Base-by-base conservation (phyloP, 352 stramenopile genomes). In the Peronospora farinosa region DNA sequence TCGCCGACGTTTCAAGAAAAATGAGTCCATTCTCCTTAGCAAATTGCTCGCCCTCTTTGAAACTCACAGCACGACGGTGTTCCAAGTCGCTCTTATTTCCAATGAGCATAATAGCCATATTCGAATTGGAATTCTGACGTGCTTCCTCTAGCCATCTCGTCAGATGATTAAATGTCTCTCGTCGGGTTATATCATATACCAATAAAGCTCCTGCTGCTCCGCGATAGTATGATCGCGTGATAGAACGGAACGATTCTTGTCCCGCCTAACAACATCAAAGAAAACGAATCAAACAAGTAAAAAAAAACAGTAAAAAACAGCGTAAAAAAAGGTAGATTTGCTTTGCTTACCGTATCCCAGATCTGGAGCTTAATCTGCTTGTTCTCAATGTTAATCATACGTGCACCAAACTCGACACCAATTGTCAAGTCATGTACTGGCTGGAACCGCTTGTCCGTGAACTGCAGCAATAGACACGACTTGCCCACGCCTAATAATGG, bases 371-470 rank as follows among this genome's bases (percentile, higher is more conserved):
- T 98, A 58, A 98, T 97, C 65, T 97, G 90, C 69, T 98, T 97
- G 69, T 96, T 95, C 50, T 98, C 95, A 40, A 99, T 97, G 63
- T 92, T 97, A 57, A 99, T 98, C 94, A 99, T 98, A 38, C 96
- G 89, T 11, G 96, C 96, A 46, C 96, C 97, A 64, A 99, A 99
- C 81, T 99, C 97, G 19, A 98, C 94, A 30, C 96, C 97, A 62
- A 99, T 99, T 7, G 97, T 99, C 40, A 99, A 81, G 62, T 99
- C 96, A 63, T 99, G 79, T 31, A 99, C 96, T 0, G 96, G 96
- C 69, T 99, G 96, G 76, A 99, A 99, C 44, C 96, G 86, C 77
- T 99, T 99, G 82, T 99, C 97, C 41, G 97, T 99, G 80, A 99
- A 99, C 76, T 99, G 97, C 54, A 99, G 79, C 37, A 99, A 76